Evolutionary conservation across 495 filamentous ascomycete species (phyloP).

Genomic region (Hypoxylon trugodes): DNA sequence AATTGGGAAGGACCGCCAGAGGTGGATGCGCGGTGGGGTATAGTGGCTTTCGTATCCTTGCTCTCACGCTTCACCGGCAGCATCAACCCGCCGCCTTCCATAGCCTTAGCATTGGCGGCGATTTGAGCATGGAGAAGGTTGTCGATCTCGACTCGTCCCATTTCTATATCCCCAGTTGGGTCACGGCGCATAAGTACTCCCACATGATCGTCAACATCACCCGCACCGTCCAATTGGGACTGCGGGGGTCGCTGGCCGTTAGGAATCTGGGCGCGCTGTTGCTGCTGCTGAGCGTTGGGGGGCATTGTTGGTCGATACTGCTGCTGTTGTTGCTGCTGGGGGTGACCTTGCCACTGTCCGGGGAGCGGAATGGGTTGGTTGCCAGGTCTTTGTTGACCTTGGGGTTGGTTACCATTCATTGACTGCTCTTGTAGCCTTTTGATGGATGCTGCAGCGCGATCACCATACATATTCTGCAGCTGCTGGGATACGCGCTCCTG

Average conservation of each 20-base stretch:
- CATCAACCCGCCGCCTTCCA: conserved; percentile 87
- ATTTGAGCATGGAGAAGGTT: conserved; percentile 70
- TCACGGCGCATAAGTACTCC: conserved; percentile 60
- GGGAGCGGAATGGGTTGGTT: conserved; percentile 44
- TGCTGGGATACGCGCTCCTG: conserved; percentile 54
- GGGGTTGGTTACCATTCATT: conserved; percentile 36
- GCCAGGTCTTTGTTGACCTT: conserved; percentile 36
- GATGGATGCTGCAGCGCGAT: conserved; percentile 73
- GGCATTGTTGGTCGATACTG: conserved; percentile 57
- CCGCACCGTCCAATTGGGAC: conserved; percentile 79
- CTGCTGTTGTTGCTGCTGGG: conserved; percentile 55
- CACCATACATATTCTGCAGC: conserved; percentile 74
- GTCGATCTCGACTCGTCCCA: conserved; percentile 66
- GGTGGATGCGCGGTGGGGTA: conserved; percentile 33
- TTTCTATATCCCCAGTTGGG: conserved; percentile 49
- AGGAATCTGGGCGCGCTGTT: conserved; percentile 48
- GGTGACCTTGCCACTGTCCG: conserved; percentile 49
- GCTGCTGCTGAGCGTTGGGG: conserved; percentile 49
- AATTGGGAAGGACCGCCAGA: conserved; percentile 56
- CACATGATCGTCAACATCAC: conserved; percentile 65
- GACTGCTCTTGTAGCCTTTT: conserved; percentile 66
- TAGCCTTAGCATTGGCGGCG: conserved; percentile 68
- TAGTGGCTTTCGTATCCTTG: conserved; percentile 38
- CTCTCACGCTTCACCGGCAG: conserved; percentile 65
- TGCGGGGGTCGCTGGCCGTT: conserved; percentile 53